Conservation (phyloP, 768 basidiomycete genomes). For the Strobilomyces echinocephalus region DNA sequence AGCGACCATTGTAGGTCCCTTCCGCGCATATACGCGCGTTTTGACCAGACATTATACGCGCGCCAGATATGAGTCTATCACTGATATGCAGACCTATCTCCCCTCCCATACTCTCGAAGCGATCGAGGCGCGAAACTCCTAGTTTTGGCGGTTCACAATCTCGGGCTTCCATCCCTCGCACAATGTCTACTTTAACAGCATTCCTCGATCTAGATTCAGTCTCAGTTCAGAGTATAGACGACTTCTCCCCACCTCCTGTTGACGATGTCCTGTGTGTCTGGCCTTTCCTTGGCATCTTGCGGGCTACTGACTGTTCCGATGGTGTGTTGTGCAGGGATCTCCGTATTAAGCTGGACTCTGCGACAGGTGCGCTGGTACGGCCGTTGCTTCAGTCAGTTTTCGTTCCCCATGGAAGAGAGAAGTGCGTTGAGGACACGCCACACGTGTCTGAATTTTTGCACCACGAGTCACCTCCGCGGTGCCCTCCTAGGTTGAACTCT, state of each 20-base stretch:
- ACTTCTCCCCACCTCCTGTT: conserved; percentile 26
- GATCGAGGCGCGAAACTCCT: conserved; percentile 46
- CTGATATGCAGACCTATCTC: conserved; percentile 34
- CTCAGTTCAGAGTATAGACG: conserved; percentile 28
- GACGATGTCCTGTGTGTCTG: conserved; percentile 41
- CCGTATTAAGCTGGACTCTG: conserved; percentile 27
- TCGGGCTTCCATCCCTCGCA: conserved; percentile 25
- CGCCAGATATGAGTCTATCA: conserved; percentile 24
- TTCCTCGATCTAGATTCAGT: conserved; percentile 25
- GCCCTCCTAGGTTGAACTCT: conserved; percentile 26
- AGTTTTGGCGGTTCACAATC: conserved; percentile 30
- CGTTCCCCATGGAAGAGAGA: conserved; percentile 13
- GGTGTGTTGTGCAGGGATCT: conserved; percentile 26
- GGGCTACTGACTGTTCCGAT: not conserved
- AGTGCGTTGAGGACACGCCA: conserved; percentile 11
- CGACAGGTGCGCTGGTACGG: conserved; percentile 21
- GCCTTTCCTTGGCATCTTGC: not conserved
- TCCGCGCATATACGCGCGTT: conserved; percentile 15
- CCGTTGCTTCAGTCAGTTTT: conserved; percentile 27
- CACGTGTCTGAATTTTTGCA: conserved; percentile 29
- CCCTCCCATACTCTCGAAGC: conserved; percentile 41
- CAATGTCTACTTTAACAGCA: conserved; percentile 17
- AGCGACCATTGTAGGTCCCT: conserved; percentile 31
- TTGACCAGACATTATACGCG: not conserved
- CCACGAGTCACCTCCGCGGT: conserved; percentile 25